Evolutionary conservation across 345 rosid species (phyloP).

Genomic region (Eucalyptus victrix): DNA sequence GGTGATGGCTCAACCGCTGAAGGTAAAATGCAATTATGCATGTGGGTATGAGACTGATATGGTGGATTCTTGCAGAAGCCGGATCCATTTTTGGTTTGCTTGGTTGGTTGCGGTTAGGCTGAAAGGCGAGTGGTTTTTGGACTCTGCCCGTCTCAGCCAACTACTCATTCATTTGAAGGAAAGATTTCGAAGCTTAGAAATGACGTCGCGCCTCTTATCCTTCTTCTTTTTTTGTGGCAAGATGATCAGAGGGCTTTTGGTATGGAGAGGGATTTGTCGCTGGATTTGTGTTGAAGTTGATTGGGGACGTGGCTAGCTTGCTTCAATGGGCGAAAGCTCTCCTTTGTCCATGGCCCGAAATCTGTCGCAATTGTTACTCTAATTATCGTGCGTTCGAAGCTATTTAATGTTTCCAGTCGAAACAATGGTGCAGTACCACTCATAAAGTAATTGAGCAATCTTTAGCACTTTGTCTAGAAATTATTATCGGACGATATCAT

Average conservation of each 20-base stretch:
- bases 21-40: not conserved
- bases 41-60: not conserved
- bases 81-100: not conserved
- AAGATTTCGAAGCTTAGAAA: not conserved
- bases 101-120: not conserved
- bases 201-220: not conserved
- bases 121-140: not conserved
- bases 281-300: not conserved
- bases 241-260: not conserved
- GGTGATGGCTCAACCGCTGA: not conserved
- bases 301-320: not conserved
- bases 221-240: not conserved
- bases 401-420: not conserved
- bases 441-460: not conserved
- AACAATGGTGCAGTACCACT: not conserved
- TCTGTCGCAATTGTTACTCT: not conserved
- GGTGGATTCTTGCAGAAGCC: not conserved
- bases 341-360: not conserved
- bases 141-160: not conserved
- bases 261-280: not conserved
- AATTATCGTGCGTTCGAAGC: not conserved
- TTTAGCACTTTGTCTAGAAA: not conserved
- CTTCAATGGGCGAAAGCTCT: not conserved
- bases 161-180: not conserved
- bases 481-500: not conserved